These are phyloP conservation scores for Neoscytalidium dimidiatum DNA, from an alignment of 2,329 filamentous ascomycete species.

Conservation along the genomic window DNA sequence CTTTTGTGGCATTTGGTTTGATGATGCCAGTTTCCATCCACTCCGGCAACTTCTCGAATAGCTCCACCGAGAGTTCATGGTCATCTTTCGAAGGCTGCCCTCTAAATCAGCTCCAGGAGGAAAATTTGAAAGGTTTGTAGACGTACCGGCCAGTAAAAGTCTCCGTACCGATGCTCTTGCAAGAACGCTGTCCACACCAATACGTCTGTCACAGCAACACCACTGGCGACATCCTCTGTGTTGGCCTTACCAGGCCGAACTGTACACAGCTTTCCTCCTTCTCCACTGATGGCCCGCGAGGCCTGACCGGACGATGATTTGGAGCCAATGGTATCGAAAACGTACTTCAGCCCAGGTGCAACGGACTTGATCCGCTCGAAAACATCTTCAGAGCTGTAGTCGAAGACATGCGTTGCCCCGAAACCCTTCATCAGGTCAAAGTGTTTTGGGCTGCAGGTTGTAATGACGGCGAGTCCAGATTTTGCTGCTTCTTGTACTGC, in stretches of 20 bases:
- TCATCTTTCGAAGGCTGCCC: slow-evolving; percentile 38
- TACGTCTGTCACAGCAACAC: slow-evolving; percentile 43
- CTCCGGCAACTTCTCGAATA: slow-evolving; percentile 40
- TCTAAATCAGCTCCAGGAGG: not conserved
- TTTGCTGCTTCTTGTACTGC: slow-evolving; percentile 48
- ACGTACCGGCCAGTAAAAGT: slow-evolving; percentile 42
- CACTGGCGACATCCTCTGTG: slow-evolving; percentile 37
- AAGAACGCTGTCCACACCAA: slow-evolving; percentile 48
- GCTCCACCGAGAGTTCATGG: slow-evolving; percentile 38
- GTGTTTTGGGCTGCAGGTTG: slow-evolving; percentile 39
- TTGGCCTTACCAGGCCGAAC: slow-evolving; percentile 45
- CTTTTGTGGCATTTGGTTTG: slow-evolving; percentile 36
- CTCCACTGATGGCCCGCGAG: slow-evolving; percentile 32
- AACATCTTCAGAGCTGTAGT: slow-evolving; percentile 43
- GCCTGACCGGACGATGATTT: slow-evolving; percentile 35
- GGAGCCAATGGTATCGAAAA: slow-evolving; percentile 49
- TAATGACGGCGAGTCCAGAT: slow-evolving; percentile 44
- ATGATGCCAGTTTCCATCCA: slow-evolving; percentile 39
- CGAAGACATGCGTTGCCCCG: slow-evolving; percentile 37
- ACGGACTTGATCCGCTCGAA: slow-evolving; percentile 36
- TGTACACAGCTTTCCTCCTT: slow-evolving; percentile 41
- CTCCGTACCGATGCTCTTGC: slow-evolving; percentile 41
- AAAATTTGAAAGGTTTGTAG: too few species aligned
- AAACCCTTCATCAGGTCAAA: slow-evolving; percentile 31
- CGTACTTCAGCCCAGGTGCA: slow-evolving; percentile 37